Base-by-base conservation (phyloP, 768 basidiomycete genomes). In the Tylopilus cervinicoccineus region DNA sequence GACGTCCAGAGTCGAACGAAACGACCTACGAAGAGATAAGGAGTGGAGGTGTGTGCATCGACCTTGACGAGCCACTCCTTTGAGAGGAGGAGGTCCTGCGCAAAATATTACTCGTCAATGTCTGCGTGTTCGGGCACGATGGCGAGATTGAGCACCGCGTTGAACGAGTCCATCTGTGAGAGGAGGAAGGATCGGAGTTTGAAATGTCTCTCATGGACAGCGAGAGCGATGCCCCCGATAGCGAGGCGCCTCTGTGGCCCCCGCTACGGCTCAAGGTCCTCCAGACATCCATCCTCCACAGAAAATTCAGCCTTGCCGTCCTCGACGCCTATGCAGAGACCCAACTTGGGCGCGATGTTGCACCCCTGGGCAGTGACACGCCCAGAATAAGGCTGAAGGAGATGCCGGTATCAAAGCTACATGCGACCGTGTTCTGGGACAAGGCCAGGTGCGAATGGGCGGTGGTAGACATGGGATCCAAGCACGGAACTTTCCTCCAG, bases 401-500 rank as follows among this genome's bases (percentile, higher is more conserved):
- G 68, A 85, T 93, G 82, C 77, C 79, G 52, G 87, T 91, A 11
- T 89, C 86, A 3, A 92, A 91, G 66, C 54, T 85, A 45, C 90
- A 93, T 59, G 84, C 87, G 9, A 86, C 83, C 3, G 70, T 78
- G 2, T 92, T 79, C 60, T 89, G 83, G 83, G 83, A 89, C 61
- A 68, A 70, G 28, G 63, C 65, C 24, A 72, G 77, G 46, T 62
- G 67, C 13, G 76, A 79, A 48, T 92, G 88, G 88, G 76, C 78
- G 3, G 69, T 88, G 26, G 87, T 90, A 10, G 90, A 93, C 62
- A 87, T 87, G 83, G 90, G 87, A 10, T 88, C 86, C 44, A 85
- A 82, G 64, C 90, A 93, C 54, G 90, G 90, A 4, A 91, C 89
- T 1, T 91, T 83, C 62, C 47, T 88, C n/a, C 57, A 62, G 17